Percentiles rank a stretch among this genome's conserved stretches.
Conservation (phyloP, 192 early-diverging fungal species). For the Spizellomyces punctatus region DNA sequence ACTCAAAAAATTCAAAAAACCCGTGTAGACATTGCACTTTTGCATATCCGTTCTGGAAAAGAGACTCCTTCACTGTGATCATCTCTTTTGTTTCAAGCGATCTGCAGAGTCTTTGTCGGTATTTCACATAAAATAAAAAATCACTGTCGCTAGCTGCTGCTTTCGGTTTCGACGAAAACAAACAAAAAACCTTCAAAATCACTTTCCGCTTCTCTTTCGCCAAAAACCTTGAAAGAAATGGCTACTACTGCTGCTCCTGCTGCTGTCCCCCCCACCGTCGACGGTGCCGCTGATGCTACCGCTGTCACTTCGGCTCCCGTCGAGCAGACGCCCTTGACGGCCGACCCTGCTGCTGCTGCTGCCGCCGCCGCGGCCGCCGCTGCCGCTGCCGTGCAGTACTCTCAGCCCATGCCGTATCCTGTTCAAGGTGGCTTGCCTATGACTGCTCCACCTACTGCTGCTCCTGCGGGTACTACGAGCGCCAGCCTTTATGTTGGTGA, state of each 20-base stretch:
- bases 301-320: slow-evolving; percentile 41
- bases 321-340: slow-evolving; percentile 33
- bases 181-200: slow-evolving; percentile 5
- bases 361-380: slow-evolving; percentile 41
- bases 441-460: slow-evolving; percentile 21
- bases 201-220: neutral
- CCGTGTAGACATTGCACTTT: neutral
- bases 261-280: slow-evolving; percentile 13
- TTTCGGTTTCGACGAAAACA: slow-evolving; percentile 8
- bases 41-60: neutral
- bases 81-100: slow-evolving; percentile 8
- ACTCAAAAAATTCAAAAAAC: slow-evolving; percentile 10
- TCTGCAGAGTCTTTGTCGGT: neutral
- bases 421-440: slow-evolving; percentile 21
- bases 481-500: slow-evolving; percentile 92
- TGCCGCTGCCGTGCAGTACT: slow-evolving; percentile 45
- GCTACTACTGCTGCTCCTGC: slow-evolving; percentile 46
- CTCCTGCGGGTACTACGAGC: slow-evolving; percentile 42
- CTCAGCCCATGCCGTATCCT: slow-evolving; percentile 35
- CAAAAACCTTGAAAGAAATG: slow-evolving; percentile 25
- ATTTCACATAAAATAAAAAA: slow-evolving; percentile 8
- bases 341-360: slow-evolving; percentile 41
- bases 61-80: slow-evolving; percentile 35
- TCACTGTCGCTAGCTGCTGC: neutral
- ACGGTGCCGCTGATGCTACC: slow-evolving; percentile 18